phyloP scores from a whole-genome alignment of 1,284 basidiomycete genomes.

The Leucoagaricus sp. region DNA sequence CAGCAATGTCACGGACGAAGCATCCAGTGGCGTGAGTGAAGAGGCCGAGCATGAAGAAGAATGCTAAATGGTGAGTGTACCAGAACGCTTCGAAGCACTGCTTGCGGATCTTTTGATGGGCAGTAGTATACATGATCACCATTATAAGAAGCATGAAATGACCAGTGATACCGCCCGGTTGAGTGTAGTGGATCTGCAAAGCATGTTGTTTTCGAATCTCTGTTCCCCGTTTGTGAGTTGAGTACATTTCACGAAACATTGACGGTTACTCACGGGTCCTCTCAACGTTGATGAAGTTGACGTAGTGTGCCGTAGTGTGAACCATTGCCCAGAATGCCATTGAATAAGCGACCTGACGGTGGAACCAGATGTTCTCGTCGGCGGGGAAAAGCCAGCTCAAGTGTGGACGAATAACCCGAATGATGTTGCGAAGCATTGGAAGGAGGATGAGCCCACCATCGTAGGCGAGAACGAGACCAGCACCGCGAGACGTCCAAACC shows the following conservation, averaged over 20 bases:
- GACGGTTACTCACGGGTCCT: conserved; percentile 62
- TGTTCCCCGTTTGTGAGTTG: conserved; percentile 28
- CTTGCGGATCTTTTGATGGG: conserved; percentile 78
- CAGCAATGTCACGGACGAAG: conserved; percentile 81
- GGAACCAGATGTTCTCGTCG: conserved; percentile 93
- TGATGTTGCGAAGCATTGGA: conserved; percentile 84
- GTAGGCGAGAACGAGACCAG: conserved; percentile 82
- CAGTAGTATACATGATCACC: conserved; percentile 84
- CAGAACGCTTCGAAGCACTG: conserved; percentile 93
- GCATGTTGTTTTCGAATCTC: conserved; percentile 79
- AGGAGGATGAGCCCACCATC: conserved; percentile 82
- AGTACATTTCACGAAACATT: background rate
- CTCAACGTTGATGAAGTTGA: conserved; percentile 89
- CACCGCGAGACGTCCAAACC: conserved; percentile 86
- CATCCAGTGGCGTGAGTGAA: conserved; percentile 90
- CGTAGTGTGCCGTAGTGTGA: conserved; percentile 88
- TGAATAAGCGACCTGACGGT: conserved; percentile 88
- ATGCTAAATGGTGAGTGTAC: conserved; percentile 91
- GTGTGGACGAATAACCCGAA: conserved; percentile 78
- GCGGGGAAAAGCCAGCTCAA: conserved; percentile 80
- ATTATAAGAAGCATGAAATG: conserved; percentile 91
- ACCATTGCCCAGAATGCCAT: conserved; percentile 87
- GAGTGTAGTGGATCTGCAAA: conserved; percentile 81
- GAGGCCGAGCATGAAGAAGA: conserved; percentile 88
- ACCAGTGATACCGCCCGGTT: conserved; percentile 84